phyloP scores from a whole-genome alignment of 176 grass and related monocot genomes.

The Miscanthus lutarioriparius region DNA sequence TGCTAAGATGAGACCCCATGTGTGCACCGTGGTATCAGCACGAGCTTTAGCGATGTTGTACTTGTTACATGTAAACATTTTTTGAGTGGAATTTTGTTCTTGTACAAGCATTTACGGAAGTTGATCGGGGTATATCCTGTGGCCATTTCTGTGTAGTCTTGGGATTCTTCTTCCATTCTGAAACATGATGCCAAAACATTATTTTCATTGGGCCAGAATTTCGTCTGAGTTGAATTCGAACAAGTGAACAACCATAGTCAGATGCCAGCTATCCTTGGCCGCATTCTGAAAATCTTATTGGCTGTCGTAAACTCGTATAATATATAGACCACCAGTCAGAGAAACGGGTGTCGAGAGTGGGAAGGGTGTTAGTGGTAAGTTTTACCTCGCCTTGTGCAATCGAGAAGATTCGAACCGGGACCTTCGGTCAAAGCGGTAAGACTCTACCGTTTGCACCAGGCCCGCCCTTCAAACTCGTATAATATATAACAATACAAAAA shows the following conservation, averaged over 20 bases:
- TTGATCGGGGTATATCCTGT: not conserved
- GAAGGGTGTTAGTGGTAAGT: too few species aligned
- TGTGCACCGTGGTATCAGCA: not conserved
- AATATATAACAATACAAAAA: not conserved
- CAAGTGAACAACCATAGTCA: not conserved
- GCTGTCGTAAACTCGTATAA: not conserved
- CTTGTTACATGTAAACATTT: slow-evolving; percentile 46
- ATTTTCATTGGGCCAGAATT: not conserved
- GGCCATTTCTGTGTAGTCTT: not conserved
- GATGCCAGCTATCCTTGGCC: not conserved
- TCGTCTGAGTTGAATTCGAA: not conserved
- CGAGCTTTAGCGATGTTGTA: slow-evolving; percentile 24
- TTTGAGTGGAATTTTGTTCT: slow-evolving; percentile 7
- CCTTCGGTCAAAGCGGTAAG: too few species aligned
- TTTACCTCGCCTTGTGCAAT: too few species aligned
- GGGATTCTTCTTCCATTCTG: not conserved
- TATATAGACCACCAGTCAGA: too few species aligned
- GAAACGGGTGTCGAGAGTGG: too few species aligned
- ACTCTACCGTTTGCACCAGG: too few species aligned
- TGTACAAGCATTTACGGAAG: slow-evolving; percentile 39
- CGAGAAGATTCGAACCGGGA: too few species aligned
- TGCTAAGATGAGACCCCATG: slow-evolving; percentile 5
- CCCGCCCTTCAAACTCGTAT: too few species aligned
- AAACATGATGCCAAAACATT: not conserved
- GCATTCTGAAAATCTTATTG: not conserved